phyloP scores from a whole-genome alignment of 495 filamentous ascomycete species.

The Neurospora cerealis region DNA sequence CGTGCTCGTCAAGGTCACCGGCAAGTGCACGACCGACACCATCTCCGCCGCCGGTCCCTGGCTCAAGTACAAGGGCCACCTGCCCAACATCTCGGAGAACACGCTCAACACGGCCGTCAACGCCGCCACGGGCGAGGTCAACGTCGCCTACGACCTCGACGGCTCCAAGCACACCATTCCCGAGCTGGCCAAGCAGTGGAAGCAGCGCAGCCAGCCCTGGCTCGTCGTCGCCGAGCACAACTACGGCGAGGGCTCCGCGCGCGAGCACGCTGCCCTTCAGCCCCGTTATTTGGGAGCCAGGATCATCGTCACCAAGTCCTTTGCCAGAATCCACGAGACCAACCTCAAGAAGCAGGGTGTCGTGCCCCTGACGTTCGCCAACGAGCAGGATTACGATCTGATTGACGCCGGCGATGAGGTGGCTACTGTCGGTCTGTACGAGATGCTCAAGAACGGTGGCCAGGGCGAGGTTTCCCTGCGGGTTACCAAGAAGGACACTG shows the following conservation, averaged over 20 bases:
- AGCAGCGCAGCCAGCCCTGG: conserved; percentile 60
- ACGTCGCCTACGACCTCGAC: conserved; percentile 76
- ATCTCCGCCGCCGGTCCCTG: conserved; percentile 96
- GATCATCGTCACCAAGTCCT: conserved; percentile 80
- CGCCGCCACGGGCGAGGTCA: conserved; percentile 83
- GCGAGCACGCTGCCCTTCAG: conserved; percentile 95
- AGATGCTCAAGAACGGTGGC: conserved; percentile 69
- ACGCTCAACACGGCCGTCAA: conserved; percentile 92
- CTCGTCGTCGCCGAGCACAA: conserved; percentile 94
- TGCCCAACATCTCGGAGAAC: conserved; percentile 94
- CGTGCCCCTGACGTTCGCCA: conserved; percentile 79
- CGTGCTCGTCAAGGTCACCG: conserved; percentile 89
- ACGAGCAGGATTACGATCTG: conserved; percentile 78
- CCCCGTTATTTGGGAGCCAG: conserved; percentile 86
- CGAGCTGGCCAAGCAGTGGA: conserved; percentile 77
- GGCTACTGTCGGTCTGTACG: conserved; percentile 67
- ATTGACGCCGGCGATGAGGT: conserved; percentile 77
- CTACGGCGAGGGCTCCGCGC: conserved; percentile 92
- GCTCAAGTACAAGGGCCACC: conserved; percentile 98
- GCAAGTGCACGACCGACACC: conserved; percentile 97
- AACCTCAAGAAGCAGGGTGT: conserved; percentile 99
- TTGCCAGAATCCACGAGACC: conserved; percentile 96
- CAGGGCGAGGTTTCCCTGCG: conserved; percentile 62
- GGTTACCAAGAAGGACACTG: conserved; percentile 51
- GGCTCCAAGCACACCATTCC: conserved; percentile 62